Evolutionary conservation across 2,329 filamentous ascomycete genomes (phyloP), one percentile per base, ranked within the genome.

Genomic region (Microsporum canis): DNA sequence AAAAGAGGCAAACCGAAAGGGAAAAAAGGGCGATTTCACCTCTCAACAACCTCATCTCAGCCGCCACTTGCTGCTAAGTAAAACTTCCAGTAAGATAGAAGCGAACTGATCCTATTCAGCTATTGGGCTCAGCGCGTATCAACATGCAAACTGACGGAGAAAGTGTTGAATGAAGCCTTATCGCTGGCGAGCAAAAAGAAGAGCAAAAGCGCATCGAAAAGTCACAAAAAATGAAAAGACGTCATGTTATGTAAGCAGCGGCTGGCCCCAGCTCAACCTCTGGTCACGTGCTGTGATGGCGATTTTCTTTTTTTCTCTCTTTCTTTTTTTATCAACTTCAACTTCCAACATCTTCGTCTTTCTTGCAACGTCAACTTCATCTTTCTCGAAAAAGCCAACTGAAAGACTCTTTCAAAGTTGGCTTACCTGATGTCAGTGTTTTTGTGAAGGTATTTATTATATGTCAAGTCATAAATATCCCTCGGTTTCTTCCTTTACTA

Each of bases 171-270:
- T 51, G 23, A 23, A n/a, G 45, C 14, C 45, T 51, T 51, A n/a
- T 51, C 45, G 10, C 23, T 29, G 38, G 38, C 38, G 3, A 23
- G 10, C 23, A 31, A 29, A 29, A 47, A 17, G 5, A 23, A 34
- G 17, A 55, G 12, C 31, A 31, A 55, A 7, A 36, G 51, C 51
- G 31, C 29, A 55, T 34, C 51, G 23, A 55, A 34, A 55, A 55
- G 51, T 55, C 51, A 36, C 51, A 36, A 36, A 3, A 55, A 8
- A 23, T 23, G 17, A 27, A n/a, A 55, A 55, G 51, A 55, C 51
- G 51, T 55, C 51, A 55, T 55, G 51, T 55, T 55, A 55, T 23
- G 31, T 55, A 55, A 55, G 51, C 51, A 55, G 45, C 3, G 39
- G 39, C 39, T 36, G 51, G 51, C 51, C 31, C 27, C 27, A 23